Evolutionary conservation across 805 yeast species (phyloP).

Genomic region (Gaillardinia entomophila): DNA sequence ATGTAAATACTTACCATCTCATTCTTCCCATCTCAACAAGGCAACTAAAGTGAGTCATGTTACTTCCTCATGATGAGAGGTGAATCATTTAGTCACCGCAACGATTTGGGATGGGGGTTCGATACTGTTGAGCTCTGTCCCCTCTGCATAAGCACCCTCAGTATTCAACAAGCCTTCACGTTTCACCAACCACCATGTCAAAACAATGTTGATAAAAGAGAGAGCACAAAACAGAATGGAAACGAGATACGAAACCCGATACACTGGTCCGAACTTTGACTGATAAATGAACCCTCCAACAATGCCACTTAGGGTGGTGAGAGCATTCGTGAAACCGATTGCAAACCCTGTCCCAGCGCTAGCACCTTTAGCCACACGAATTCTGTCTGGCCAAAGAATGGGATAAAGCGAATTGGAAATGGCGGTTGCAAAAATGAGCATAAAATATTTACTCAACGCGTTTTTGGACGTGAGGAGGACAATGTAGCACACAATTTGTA

Average conservation of each 20-base stretch:
- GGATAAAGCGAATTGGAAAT: conserved; percentile 9
- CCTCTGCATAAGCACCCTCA: conserved; percentile 8
- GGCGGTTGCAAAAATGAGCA: conserved; percentile 9
- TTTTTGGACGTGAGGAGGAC: conserved; percentile 5
- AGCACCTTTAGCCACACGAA: conserved; percentile 9
- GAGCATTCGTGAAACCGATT: conserved; percentile 9
- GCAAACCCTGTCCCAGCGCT: conserved; percentile 9
- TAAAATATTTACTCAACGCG: conserved; percentile 6
- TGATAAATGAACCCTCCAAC: conserved; percentile 10
- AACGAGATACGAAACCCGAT: conserved; percentile 6
- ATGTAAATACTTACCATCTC: no score
- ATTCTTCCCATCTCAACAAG: no score
- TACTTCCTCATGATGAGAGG: no score
- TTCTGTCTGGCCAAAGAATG: conserved; percentile 12
- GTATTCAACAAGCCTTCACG: conserved; percentile 7
- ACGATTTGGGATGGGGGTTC: no score
- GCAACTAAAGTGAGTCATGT: no score
- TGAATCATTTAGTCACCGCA: no score
- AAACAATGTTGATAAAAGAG: conserved; percentile 3
- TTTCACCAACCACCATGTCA: conserved; percentile 7
- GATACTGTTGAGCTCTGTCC: no score
- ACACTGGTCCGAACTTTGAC: conserved; percentile 9
- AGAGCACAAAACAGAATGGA: conserved; percentile 7
- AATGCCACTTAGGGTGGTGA: conserved; percentile 9
- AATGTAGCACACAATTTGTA: conserved; percentile 8